phyloP scores from a whole-genome alignment of 257 asterid genomes.

The Euphrasia confusa region DNA sequence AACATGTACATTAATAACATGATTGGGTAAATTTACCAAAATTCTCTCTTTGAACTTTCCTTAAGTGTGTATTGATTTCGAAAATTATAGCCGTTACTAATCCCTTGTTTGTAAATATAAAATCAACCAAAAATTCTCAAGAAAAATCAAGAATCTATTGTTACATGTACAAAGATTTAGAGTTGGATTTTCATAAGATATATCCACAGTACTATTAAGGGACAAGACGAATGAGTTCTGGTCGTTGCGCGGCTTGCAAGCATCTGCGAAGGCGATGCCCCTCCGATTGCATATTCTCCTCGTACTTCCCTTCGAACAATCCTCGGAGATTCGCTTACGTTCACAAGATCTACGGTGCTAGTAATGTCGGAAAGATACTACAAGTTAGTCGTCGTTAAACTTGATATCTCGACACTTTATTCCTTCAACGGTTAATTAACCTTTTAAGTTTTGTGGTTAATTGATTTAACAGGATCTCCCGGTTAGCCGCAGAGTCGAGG shows the following conservation, averaged over 20 bases:
- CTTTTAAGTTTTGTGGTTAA: neutral
- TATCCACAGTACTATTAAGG: neutral
- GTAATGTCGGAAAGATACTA: slow-evolving; percentile 58
- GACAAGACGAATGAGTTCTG: slow-evolving; percentile 24
- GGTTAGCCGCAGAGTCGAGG: slow-evolving; percentile 38
- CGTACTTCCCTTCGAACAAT: slow-evolving; percentile 52
- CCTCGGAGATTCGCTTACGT: slow-evolving; percentile 57
- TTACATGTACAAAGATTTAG: slow-evolving; percentile 16
- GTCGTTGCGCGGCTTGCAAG: slow-evolving; percentile 69
- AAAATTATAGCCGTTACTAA: slow-evolving; percentile 23
- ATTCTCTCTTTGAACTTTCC: slow-evolving; percentile 14
- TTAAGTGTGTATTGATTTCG: neutral
- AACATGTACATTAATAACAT: neutral
- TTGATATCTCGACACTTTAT: neutral
- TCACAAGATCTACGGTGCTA: slow-evolving; percentile 72
- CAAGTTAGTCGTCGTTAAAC: slow-evolving; percentile 29
- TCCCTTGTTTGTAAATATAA: neutral
- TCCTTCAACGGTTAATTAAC: too few species aligned
- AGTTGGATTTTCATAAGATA: neutral
- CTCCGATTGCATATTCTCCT: slow-evolving; percentile 12
- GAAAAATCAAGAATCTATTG: slow-evolving; percentile 8
- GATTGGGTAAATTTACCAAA: slow-evolving; percentile 13
- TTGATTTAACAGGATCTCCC: slow-evolving; percentile 49
- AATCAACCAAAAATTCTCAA: neutral
- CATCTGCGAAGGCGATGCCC: slow-evolving; percentile 12